Percentiles rank a stretch among this genome's conserved stretches.
phyloP scores from a whole-genome alignment of 352 stramenopile species.

The Phytophthora boehmeriae region DNA sequence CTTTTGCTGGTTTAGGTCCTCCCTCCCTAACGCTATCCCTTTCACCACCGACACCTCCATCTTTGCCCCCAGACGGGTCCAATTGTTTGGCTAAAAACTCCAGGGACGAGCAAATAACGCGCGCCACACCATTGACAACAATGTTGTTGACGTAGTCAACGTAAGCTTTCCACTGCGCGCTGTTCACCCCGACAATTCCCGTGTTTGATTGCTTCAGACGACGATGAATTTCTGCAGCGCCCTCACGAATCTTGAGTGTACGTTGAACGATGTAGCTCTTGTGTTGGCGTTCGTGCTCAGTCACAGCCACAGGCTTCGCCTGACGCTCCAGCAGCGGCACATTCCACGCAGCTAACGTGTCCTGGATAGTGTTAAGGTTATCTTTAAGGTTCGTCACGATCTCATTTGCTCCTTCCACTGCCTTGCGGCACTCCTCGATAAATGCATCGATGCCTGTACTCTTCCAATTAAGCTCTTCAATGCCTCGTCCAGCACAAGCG shows the following conservation, averaged over 20 bases:
- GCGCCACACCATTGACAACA: conserved; percentile 94
- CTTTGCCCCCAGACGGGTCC: conserved; percentile 74
- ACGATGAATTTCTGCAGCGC: conserved; percentile 94
- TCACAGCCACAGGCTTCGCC: conserved; percentile 95
- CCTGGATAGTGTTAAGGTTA: conserved; percentile 95
- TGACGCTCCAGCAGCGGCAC: conserved; percentile 94
- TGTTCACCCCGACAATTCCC: conserved; percentile 93
- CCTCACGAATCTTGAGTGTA: conserved; percentile 96
- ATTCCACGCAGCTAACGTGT: conserved; percentile 94
- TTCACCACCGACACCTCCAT: conserved; percentile 28
- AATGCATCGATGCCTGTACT: conserved; percentile 93
- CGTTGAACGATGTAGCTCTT: conserved; percentile 93
- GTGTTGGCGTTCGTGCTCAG: conserved; percentile 96
- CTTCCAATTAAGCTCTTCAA: conserved; percentile 97
- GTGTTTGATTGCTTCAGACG: conserved; percentile 97
- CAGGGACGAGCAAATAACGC: conserved; percentile 82
- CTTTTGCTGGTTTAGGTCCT: conserved; percentile 44
- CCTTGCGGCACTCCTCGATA: conserved; percentile 92
- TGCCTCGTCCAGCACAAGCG: conserved; percentile 90
- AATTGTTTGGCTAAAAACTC: conserved; percentile 96
- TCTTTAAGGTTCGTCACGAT: conserved; percentile 96
- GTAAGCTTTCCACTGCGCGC: conserved; percentile 97
- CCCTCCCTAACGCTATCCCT: conserved; percentile 36
- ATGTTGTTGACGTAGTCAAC: conserved; percentile 99
- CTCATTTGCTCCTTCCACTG: conserved; percentile 90